These are phyloP conservation scores for Nannochloris sp. DNA, from an alignment of 139 green algal genomes.

Conservation along the genomic window DNA sequence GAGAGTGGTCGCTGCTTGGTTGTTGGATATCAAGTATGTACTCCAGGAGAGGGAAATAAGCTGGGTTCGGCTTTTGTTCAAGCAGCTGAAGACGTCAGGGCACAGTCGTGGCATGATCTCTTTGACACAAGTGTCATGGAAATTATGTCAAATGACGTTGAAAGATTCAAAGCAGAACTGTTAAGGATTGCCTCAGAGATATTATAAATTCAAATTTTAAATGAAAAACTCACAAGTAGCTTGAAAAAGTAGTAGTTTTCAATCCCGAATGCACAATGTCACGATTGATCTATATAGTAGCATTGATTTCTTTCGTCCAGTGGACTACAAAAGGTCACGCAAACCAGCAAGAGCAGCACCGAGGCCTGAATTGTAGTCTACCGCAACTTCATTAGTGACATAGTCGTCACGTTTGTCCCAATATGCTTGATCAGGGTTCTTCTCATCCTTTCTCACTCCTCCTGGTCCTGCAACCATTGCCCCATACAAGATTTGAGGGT, in stretches of 20 bases:
- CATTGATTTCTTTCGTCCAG: conserved; percentile 12
- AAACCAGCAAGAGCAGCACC: conserved; percentile 21
- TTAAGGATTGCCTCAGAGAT: conserved; percentile 12
- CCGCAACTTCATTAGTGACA: conserved; percentile 22
- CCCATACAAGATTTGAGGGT: conserved; percentile 29
- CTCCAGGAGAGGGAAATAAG: conserved; percentile 20
- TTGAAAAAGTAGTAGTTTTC: conserved; percentile 1
- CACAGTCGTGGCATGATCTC: conserved; percentile 34
- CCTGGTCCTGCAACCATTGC: conserved; percentile 28
- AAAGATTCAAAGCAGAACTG: conserved; percentile 33
- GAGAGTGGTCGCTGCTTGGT: conserved; percentile 20
- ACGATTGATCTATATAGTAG: conserved; percentile 26
- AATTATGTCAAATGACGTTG: conserved; percentile 19
- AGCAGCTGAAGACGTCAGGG: conserved; percentile 21
- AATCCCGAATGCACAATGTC: neutral
- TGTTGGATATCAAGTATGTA: conserved; percentile 23
- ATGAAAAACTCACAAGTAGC: neutral
- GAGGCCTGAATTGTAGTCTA: conserved; percentile 33
- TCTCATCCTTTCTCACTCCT: conserved; percentile 3
- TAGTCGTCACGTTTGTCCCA: conserved; percentile 26
- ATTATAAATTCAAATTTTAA: conserved; percentile 1
- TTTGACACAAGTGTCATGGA: conserved; percentile 34
- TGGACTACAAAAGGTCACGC: neutral
- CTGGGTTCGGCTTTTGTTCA: conserved; percentile 27
- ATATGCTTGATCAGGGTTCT: conserved; percentile 21